Conservation (phyloP, 129 eudicot species). For the Ambrosia trifida region DNA sequence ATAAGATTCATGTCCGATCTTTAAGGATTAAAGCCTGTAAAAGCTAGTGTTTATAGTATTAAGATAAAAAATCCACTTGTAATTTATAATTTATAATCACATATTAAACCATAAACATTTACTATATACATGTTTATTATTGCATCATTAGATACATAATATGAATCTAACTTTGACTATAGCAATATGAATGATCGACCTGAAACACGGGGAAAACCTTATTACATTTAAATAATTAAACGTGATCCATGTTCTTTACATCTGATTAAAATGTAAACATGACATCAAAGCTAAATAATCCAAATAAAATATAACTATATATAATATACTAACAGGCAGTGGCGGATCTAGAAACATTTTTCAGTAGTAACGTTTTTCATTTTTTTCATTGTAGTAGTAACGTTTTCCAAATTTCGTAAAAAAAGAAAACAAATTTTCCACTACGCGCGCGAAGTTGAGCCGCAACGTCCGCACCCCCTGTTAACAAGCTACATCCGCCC, state of each 20-base stretch:
- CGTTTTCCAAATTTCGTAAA: no score
- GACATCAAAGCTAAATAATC: background rate
- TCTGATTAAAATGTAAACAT: background rate
- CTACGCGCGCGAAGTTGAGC: no score
- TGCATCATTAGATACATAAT: background rate
- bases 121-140: background rate
- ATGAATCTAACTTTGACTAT: background rate
- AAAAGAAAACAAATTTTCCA: no score
- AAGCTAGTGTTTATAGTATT: slow-evolving; percentile 16
- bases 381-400: no score
- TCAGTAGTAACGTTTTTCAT: no score
- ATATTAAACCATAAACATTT: background rate
- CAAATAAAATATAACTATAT: background rate
- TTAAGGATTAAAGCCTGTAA: slow-evolving; percentile 40
- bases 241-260: background rate
- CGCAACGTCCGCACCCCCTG: no score
- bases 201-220: no score
- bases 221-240: no score
- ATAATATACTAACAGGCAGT: no score
- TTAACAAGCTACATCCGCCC: no score
- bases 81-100: background rate
- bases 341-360: no score
- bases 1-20: slow-evolving; percentile 33
- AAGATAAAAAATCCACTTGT: background rate
- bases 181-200: no score